Percentiles rank a stretch among this genome's conserved stretches.
These are phyloP conservation scores for Tylopilus sp. DNA, from an alignment of 768 basidiomycete species.

Conservation along the genomic window DNA sequence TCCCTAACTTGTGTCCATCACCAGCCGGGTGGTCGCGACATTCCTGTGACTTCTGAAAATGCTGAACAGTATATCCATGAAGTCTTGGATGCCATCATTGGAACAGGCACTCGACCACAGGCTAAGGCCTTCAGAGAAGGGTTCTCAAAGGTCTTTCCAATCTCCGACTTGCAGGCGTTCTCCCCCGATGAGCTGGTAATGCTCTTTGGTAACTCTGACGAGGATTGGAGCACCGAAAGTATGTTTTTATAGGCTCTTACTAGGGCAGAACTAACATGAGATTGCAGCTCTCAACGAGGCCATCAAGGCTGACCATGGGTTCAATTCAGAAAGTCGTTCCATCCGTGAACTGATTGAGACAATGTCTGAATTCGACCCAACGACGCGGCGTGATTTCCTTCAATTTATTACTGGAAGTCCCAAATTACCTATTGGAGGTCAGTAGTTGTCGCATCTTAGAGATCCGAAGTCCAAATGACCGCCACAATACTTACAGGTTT, in stretches of 20 bases:
- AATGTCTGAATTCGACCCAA: slow-evolving; percentile 75
- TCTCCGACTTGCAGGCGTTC: slow-evolving; percentile 87
- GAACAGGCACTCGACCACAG: slow-evolving; percentile 72
- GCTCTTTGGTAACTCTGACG: slow-evolving; percentile 95
- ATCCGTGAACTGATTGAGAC: slow-evolving; percentile 85
- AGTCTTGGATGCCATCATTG: slow-evolving; percentile 85
- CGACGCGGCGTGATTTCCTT: slow-evolving; percentile 79
- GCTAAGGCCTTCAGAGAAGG: slow-evolving; percentile 91
- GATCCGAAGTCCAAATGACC: background rate
- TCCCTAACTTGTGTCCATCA: background rate
- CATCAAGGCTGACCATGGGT: slow-evolving; percentile 97
- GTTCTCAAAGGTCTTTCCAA: slow-evolving; percentile 95
- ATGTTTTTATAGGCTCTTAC: slow-evolving; percentile 29
- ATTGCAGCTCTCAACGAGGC: slow-evolving; percentile 77
- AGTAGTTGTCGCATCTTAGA: slow-evolving; percentile 26
- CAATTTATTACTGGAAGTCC: slow-evolving; percentile 99
- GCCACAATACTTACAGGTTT: slow-evolving; percentile 55
- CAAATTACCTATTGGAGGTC: slow-evolving; percentile 95
- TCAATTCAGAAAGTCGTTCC: slow-evolving; percentile 90
- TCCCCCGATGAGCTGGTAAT: slow-evolving; percentile 93
- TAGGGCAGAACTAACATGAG: background rate
- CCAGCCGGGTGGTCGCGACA: slow-evolving; percentile 76
- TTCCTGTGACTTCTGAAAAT: slow-evolving; percentile 81
- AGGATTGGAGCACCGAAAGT: slow-evolving; percentile 96
- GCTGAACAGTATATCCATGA: slow-evolving; percentile 86